phyloP scores from a whole-genome alignment of 495 filamentous ascomycete genomes.

The Daldinia grandis region DNA sequence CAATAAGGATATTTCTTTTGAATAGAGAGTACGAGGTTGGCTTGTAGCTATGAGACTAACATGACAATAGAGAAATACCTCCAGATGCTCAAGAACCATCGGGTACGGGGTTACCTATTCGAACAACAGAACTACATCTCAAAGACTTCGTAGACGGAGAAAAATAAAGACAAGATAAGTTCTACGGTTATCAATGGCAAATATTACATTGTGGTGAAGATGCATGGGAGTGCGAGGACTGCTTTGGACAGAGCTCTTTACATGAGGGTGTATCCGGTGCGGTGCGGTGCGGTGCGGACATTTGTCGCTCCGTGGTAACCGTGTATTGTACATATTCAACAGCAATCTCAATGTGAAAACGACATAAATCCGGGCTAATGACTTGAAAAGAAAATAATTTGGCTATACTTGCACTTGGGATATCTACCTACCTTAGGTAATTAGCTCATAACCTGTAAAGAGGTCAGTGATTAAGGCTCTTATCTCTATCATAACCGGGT shows the following conservation, averaged over 20 bases:
- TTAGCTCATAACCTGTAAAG: neutral
- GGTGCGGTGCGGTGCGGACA: neutral
- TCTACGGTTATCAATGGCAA: conserved; percentile 10
- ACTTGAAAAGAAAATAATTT: neutral
- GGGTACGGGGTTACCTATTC: conserved; percentile 88
- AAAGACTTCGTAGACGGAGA: conserved; percentile 50
- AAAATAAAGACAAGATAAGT: neutral
- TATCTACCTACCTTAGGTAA: neutral
- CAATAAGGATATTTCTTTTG: neutral
- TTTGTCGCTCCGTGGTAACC: neutral
- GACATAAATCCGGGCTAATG: neutral
- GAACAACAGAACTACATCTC: conserved; percentile 88
- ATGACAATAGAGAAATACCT: conserved; percentile 82
- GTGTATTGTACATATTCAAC: conserved; percentile 2
- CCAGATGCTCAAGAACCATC: conserved; percentile 82
- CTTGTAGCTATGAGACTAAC: conserved; percentile 26
- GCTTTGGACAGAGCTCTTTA: conserved; percentile 14
- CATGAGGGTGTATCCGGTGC: neutral
- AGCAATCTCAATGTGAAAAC: neutral
- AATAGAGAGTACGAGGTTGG: neutral
- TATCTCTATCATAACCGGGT: neutral
- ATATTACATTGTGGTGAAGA: neutral
- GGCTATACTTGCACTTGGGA: neutral
- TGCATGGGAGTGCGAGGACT: conserved; percentile 7
- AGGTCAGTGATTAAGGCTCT: neutral